Base-by-base conservation (phyloP, 805 yeast species). In the Metschnikowia peoriensis region DNA sequence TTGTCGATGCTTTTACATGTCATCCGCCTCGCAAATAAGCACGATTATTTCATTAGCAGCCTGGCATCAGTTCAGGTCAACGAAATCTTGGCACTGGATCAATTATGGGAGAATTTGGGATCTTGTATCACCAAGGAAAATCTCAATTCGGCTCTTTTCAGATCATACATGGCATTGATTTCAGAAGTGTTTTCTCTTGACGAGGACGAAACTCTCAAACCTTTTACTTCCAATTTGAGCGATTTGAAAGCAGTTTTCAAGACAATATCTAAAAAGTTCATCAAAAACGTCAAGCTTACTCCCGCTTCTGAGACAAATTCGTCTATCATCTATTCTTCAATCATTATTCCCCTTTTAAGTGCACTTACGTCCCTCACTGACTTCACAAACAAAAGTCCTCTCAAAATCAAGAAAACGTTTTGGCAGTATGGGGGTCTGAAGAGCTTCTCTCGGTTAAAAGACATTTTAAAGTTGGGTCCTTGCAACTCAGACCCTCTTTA, bases 401-500 rank as follows among this genome's bases (percentile, higher is more conserved):
- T 57, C 14, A 63, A 66, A n/a, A 66, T 74, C 41, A 79, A 81
- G 55, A 71, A 76, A 15, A 78, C 72, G 29, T 72, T 86, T 45
- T 85, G 89, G 85, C 67, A 74, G 4, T 54, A 64, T 5, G 79
- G 77, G 17, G 85, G 85, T 15, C 58, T 61, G 44, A 72, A 72
- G 50, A 56, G 65, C 51, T 68, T 69, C 4, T 57, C 82, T 1
- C 72, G 73, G 52, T 61, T 87, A 10, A 44, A 72, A 1, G 76
- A 69, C 0, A 77, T 84, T 55, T 58, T 87, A 17, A 69, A 69
- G 11, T 55, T 82, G 12, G 87, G 90, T 0, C 80, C 82, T 1
- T 72, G 84, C 44, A 75, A 73, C 46, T 82, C 88, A 47, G 69
- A 73, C 29, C 78, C 84, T 0, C 56, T 68, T 0, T 85, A 82